Conservation (phyloP, 768 basidiomycete species). For the Phylloporus rhodoxanthus region DNA sequence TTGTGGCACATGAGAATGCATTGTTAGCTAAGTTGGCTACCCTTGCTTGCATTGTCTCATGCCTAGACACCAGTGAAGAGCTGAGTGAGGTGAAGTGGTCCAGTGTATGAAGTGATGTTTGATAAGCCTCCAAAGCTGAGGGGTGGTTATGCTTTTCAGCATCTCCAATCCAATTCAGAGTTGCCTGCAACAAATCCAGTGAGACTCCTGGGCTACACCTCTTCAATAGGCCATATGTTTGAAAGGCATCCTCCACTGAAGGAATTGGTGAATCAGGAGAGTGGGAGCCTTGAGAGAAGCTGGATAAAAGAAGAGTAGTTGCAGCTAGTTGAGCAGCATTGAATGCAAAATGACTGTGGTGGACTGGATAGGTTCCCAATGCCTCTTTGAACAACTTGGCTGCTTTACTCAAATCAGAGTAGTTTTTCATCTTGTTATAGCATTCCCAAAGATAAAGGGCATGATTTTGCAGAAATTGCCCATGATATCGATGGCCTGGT, state of each 20-base stretch:
- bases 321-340: not conserved
- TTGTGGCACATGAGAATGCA: no score
- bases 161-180: no score
- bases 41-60: no score
- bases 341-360: not conserved
- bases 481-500: not conserved
- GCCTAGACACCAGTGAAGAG: no score
- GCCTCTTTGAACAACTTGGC: not conserved
- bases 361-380: not conserved
- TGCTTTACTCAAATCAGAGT: not conserved
- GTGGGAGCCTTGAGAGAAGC: not conserved
- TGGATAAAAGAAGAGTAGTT: not conserved
- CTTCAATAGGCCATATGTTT: not conserved
- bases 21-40: no score
- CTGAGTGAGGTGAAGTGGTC: no score
- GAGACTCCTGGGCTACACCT: not conserved
- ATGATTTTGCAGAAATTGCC: not conserved
- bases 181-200: no score
- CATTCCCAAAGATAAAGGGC: no score
- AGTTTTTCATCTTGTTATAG: no score
- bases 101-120: no score
- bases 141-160: no score
- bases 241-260: not conserved
- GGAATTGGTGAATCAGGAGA: not conserved
- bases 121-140: no score